phyloP scores from a whole-genome alignment of 73 alveolate species.

The Paraurostyla sp. region DNA sequence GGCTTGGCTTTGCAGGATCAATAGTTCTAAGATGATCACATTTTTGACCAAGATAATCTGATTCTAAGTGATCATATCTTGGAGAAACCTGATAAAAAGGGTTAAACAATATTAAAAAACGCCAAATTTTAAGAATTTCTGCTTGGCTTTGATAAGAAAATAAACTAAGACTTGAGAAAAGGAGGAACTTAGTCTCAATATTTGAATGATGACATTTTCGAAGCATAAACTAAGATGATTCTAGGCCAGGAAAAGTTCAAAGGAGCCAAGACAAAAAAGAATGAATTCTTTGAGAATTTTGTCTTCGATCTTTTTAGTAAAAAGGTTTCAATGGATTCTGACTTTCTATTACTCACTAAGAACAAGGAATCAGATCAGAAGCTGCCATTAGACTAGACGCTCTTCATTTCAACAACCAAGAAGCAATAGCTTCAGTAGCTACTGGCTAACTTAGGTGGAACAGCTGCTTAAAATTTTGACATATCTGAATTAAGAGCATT shows the following conservation, averaged over 20 bases:
- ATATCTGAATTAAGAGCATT: constrained; percentile 5
- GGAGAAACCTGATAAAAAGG: constrained; percentile 12
- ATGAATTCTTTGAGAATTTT: constrained; percentile 26
- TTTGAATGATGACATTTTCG: background rate
- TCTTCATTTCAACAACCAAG: constrained; percentile 36
- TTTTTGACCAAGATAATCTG: background rate
- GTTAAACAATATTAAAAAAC: background rate
- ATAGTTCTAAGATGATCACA: background rate
- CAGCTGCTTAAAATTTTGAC: background rate
- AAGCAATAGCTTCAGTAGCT: background rate
- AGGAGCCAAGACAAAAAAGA: background rate
- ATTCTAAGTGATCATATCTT: constrained; percentile 28
- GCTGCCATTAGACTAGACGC: constrained; percentile 28
- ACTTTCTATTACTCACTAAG: background rate
- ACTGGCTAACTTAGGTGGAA: background rate
- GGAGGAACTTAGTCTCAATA: background rate
- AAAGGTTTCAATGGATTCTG: background rate
- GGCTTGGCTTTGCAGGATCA: background rate
- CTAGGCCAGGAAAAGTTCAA: background rate
- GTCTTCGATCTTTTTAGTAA: background rate
- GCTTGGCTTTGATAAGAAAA: constrained; percentile 3
- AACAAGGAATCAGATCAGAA: background rate
- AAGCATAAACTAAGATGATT: background rate
- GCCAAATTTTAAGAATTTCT: constrained; percentile 12
- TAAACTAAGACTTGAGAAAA: background rate